A percentile compares a stretch with the other conserved stretches of the same genome.
phyloP scores from a whole-genome alignment of 1,284 basidiomycete genomes.

The Cryptococcus jaspeensis region DNA sequence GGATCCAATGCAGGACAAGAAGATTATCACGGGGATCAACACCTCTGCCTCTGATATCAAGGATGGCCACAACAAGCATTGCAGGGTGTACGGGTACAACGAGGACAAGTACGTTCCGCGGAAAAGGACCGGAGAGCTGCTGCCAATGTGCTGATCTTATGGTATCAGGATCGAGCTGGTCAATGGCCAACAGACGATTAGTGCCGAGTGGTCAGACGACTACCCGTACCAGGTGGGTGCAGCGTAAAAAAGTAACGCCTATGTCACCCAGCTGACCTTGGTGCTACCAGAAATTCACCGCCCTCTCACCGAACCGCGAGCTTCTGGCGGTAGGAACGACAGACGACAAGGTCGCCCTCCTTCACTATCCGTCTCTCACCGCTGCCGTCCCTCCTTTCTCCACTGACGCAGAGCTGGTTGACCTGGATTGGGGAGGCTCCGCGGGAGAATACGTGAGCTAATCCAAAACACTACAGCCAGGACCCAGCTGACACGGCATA shows the following conservation, averaged over 20 bases:
- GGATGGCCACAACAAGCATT: slow-evolving; percentile 74
- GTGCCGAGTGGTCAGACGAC: slow-evolving; percentile 63
- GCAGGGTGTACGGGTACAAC: slow-evolving; percentile 65
- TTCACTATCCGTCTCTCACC: slow-evolving; percentile 65
- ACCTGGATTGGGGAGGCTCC: slow-evolving; percentile 45
- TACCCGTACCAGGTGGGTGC: slow-evolving; percentile 79
- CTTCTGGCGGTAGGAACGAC: slow-evolving; percentile 48
- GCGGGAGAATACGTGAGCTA: slow-evolving; percentile 38
- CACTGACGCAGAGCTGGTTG: slow-evolving; percentile 41
- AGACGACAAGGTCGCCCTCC: slow-evolving; percentile 58
- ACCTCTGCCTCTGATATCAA: slow-evolving; percentile 64
- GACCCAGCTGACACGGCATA: neutral
- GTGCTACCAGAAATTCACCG: slow-evolving; percentile 44
- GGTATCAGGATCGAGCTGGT: slow-evolving; percentile 59
- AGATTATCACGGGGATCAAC: slow-evolving; percentile 80
- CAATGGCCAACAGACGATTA: slow-evolving; percentile 63
- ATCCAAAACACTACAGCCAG: neutral
- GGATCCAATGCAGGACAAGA: slow-evolving; percentile 49
- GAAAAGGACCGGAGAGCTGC: no score
- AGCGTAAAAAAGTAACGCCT: no score
- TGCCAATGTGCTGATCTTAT: neutral
- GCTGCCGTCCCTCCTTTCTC: slow-evolving; percentile 56
- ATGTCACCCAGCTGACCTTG: neutral
- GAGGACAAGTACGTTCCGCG: slow-evolving; percentile 58
- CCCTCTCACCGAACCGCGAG: slow-evolving; percentile 28